Evolutionary conservation across 345 rosid genomes (phyloP).

Genomic region (Salix caprea): DNA sequence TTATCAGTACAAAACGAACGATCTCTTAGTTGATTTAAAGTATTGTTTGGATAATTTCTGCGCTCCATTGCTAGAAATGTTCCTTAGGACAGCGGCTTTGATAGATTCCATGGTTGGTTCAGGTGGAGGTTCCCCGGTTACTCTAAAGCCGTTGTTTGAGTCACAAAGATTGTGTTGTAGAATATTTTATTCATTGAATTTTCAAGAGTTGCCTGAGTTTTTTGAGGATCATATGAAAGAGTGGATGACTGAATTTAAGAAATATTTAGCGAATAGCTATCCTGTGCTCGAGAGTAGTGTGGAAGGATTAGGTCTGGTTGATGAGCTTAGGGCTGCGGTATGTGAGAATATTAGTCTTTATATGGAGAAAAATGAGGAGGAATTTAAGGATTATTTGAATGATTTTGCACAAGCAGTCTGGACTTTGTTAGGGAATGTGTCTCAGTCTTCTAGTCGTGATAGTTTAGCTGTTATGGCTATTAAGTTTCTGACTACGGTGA

Average conservation of each 20-base stretch:
- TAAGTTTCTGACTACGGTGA: conserved; percentile 90
- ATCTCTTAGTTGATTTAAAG: conserved; percentile 71
- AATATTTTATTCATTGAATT: conserved; percentile 78
- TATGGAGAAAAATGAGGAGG: conserved; percentile 96
- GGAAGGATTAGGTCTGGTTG: conserved; percentile 55
- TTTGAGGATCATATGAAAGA: conserved; percentile 93
- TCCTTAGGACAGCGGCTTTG: conserved; percentile 54
- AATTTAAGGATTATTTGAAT: conserved; percentile 61
- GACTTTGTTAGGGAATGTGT: conserved; percentile 76
- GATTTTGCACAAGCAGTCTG: conserved; percentile 81
- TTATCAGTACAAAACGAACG: conserved; percentile 75
- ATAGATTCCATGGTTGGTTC: conserved; percentile 54
- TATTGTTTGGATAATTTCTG: conserved; percentile 73
- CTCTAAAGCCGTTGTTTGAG: conserved; percentile 62
- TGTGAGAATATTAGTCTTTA: conserved; percentile 93
- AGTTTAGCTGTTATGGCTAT: conserved; percentile 79
- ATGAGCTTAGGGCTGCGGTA: conserved; percentile 75
- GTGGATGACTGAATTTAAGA: conserved; percentile 90
- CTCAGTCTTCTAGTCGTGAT: conserved; percentile 69
- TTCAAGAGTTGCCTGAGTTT: conserved; percentile 86
- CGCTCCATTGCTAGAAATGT: conserved; percentile 62
- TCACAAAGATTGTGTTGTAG: conserved; percentile 86
- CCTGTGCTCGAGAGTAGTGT: conserved; percentile 51
- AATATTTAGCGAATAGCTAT: conserved; percentile 58
- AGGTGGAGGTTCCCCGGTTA: conserved; percentile 37